These are phyloP conservation scores for Oryza punctata DNA, from an alignment of 176 grass and related monocot species.

Conservation along the genomic window DNA sequence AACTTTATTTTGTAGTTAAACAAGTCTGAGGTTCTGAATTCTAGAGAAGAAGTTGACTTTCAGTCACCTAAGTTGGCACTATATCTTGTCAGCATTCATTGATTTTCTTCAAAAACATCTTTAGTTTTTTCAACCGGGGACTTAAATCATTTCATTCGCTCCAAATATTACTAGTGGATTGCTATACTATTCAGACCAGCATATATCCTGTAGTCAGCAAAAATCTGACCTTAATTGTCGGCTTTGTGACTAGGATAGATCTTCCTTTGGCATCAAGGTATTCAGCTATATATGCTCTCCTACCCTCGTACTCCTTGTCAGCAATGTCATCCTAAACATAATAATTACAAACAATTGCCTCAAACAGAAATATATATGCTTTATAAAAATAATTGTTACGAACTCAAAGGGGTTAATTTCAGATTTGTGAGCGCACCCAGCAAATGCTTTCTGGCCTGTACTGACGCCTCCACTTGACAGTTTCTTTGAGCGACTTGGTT, in stretches of 20 bases:
- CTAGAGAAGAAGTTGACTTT: not conserved
- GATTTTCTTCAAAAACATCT: no score
- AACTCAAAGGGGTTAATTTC: not conserved
- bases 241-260: conserved; percentile 26
- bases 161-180: not conserved
- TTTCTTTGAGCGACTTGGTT: conserved; percentile 45
- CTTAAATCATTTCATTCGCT: not conserved
- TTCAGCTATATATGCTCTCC: conserved; percentile 45
- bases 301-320: conserved; percentile 26
- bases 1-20: not conserved
- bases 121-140: not conserved
- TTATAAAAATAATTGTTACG: not conserved
- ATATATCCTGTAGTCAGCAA: not conserved
- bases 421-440: conserved; percentile 27
- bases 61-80: not conserved
- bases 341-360: no score
- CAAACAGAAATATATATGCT: not conserved
- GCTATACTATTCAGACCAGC: not conserved
- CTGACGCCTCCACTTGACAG: conserved; percentile 56
- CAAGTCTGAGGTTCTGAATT: not conserved
- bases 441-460: conserved; percentile 42
- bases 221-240: conserved; percentile 34
- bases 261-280: conserved; percentile 60
- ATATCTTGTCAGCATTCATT: not conserved
- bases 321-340: conserved; percentile 44